Conservation (phyloP, 129 eudicot genomes). For the Daucus carota region DH1_v3.0 NC_030381.2:41468501-41469000, state of each 20-base stretch:
- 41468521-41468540: not conserved
- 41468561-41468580: slow-evolving; percentile 10
- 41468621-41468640: not conserved
- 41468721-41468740: not conserved
- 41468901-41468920: too few relatives aligned
- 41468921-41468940: too few relatives aligned
- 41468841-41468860: not conserved
- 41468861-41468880: too few relatives aligned
- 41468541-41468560: not conserved
- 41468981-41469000: too few relatives aligned
- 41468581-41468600: not conserved
- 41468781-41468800: not conserved
- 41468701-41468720: slow-evolving; percentile 12
- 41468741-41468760: not conserved
- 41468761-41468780: not conserved
- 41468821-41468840: not conserved
- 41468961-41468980: too few relatives aligned
- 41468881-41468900: too few relatives aligned
- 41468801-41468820: not conserved
- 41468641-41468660: not conserved
- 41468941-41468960: too few relatives aligned
- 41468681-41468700: slow-evolving; percentile 2
- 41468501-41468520: not conserved
- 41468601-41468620: not conserved
- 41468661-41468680: not conserved